Evolutionary conservation across 73 alveolate species (phyloP), one percentile per base, ranked within the genome.

Genomic region (Blepharisma japonicum): DNA sequence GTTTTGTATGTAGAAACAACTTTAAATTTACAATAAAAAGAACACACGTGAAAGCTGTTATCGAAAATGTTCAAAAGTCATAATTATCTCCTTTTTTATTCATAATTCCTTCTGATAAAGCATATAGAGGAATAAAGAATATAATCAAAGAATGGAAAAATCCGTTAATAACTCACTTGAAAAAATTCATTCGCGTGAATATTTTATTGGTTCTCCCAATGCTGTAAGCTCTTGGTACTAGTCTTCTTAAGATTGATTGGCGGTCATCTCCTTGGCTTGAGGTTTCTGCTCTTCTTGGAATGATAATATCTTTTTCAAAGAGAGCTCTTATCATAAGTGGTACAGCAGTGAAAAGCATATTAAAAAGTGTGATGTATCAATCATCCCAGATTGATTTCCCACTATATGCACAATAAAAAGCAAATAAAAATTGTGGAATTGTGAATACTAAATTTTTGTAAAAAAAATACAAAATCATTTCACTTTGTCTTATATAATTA

Each of bases 401-500:
- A 56, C 94, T 80, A 53, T 78, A 86, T 50, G 88, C 92, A 71
- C 92, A 83, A 70, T 89, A 56, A 56, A 89, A 89, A 18, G 94
- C 91, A 83, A 89, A 94, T 82, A 83, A 84, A 47, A 96, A 84
- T 79, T 94, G 93, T 9, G 97, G 97, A 2, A 96, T 54, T 6
- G 99, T 94, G 80, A 97, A 95, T 45, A 96, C 90, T n/a, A 96
- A 77, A 79, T 97, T 97, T 84, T 93, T 93, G 81, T 91, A 93
- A 80, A 91, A 93, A 78, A 93, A 91, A 87, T 93, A 93, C 79
- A 93, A 81, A 56, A 93, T 91, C 88, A 93, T 81, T 71, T 91
- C 92, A 84, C 96, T 81, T 49, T 86, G 83, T 81, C 98, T 83
- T 83, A 81, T 86, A 51, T 85, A 82, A 80, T 91, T 91, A 81